Evolutionary conservation across 768 basidiomycete genomes (phyloP).

Genomic region (Tulasnella sp.): DNA sequence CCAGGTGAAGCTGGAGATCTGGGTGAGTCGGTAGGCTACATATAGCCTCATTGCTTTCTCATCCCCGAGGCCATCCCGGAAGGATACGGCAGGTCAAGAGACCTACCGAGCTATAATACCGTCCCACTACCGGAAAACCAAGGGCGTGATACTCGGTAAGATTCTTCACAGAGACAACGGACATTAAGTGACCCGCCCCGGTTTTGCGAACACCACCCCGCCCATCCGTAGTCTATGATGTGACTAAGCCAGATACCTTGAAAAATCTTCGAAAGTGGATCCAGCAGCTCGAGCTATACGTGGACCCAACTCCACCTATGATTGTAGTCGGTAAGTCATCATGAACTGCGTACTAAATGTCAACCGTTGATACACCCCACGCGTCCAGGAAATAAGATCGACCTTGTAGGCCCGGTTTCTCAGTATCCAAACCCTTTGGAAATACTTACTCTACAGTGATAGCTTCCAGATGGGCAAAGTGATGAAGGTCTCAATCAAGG

Average conservation of each 20-base stretch:
- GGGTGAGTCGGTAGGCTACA: too few species aligned
- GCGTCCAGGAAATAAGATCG: neutral
- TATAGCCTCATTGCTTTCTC: too few species aligned
- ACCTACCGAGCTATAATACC: neutral
- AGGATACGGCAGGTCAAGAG: constrained; percentile 5
- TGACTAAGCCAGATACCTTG: neutral
- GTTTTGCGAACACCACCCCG: too few species aligned
- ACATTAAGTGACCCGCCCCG: too few species aligned
- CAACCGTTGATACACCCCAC: neutral
- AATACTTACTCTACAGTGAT: neutral
- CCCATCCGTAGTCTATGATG: too few species aligned
- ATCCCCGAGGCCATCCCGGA: neutral
- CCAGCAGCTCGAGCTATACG: neutral
- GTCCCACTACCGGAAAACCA: neutral
- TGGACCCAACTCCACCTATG: neutral
- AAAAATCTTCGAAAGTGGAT: neutral
- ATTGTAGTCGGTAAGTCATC: neutral
- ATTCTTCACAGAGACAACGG: too few species aligned
- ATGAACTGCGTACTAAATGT: neutral
- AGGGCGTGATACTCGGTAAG: too few species aligned
- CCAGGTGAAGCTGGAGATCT: neutral
- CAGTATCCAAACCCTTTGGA: neutral
- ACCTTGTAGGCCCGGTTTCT: neutral
- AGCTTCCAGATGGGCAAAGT: neutral
- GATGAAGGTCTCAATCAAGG: neutral